phyloP scores from a whole-genome alignment of 1,139 yeast species.

The Kodamaea alishanica region DNA sequence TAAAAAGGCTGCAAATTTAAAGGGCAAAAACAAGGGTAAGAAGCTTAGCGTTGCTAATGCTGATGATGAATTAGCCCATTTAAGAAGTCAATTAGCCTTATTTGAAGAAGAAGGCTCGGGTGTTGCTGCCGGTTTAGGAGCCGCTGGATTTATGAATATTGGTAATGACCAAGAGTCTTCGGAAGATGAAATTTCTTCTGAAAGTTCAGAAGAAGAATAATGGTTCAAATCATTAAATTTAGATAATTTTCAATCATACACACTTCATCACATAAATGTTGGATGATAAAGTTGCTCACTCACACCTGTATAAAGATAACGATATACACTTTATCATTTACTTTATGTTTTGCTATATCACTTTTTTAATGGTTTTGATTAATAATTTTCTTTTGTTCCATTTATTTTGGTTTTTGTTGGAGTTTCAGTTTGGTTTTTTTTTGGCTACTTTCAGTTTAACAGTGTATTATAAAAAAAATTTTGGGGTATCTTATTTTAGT shows the following conservation, averaged over 20 bases:
- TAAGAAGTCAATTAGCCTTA: conserved; percentile 77
- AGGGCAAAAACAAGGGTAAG: conserved; percentile 44
- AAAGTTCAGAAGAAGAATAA: conserved; percentile 66
- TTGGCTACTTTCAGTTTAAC: conserved; percentile 3
- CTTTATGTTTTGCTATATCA: too few species aligned
- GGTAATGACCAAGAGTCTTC: conserved; percentile 27
- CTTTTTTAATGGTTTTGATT: too few species aligned
- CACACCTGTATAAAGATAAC: too few species aligned
- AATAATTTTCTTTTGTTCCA: too few species aligned
- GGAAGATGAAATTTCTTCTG: conserved; percentile 44
- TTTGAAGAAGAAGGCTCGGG: conserved; percentile 43
- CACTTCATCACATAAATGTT: too few species aligned
- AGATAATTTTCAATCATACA: too few species aligned
- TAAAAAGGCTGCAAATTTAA: conserved; percentile 41
- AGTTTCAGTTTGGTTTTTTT: too few species aligned
- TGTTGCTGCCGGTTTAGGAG: conserved; percentile 15
- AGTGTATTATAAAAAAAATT: conserved; percentile 7
- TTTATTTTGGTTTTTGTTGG: too few species aligned
- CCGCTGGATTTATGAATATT: conserved; percentile 25
- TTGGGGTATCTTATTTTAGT: too few species aligned
- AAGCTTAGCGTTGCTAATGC: conserved; percentile 59
- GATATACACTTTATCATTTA: too few species aligned
- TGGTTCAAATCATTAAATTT: neutral
- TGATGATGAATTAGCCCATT: conserved; percentile 71
- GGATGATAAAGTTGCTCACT: too few species aligned